Evolutionary conservation across 371 early-diverging fungal genomes (phyloP).

Genomic region (Rhizopus arrhizus): DNA sequence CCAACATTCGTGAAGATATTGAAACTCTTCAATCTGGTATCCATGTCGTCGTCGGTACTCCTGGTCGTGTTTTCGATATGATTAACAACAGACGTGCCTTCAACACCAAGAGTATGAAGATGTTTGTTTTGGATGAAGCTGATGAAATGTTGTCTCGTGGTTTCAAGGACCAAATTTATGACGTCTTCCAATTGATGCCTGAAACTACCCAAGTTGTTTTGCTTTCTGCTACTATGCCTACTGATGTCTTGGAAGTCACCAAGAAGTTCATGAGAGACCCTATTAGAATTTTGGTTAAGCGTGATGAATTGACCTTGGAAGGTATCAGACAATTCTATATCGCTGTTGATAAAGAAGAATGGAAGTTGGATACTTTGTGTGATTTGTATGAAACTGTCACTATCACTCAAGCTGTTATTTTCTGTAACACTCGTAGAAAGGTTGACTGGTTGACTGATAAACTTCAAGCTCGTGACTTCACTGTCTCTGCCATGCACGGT

Average conservation of each 20-base stretch:
- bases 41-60: conserved; percentile 92
- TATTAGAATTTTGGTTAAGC: conserved; percentile 92
- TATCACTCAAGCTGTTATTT: conserved; percentile 95
- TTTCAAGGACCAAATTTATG: conserved; percentile 95
- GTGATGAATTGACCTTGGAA: conserved; percentile 95
- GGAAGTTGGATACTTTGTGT: conserved; percentile 89
- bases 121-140: conserved; percentile 97
- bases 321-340: conserved; percentile 95
- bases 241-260: conserved; percentile 90
- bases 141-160: conserved; percentile 96
- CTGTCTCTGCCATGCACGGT: conserved; percentile 95
- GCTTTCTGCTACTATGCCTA: conserved; percentile 91
- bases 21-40: conserved; percentile 64
- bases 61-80: conserved; percentile 95
- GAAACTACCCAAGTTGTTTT: conserved; percentile 86
- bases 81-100: conserved; percentile 80
- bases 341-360: conserved; percentile 88
- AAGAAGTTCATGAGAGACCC: conserved; percentile 93
- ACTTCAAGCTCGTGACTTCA: conserved; percentile 83
- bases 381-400: conserved; percentile 92
- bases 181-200: conserved; percentile 87
- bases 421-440: conserved; percentile 94
- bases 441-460: conserved; percentile 90
- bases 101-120: conserved; percentile 76
- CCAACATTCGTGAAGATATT: conserved; percentile 82